Evolutionary conservation across 78 protist species (phyloP), one percentile per base, ranked within the genome.

Genomic region (Tieghemostelium lacteum): DNA sequence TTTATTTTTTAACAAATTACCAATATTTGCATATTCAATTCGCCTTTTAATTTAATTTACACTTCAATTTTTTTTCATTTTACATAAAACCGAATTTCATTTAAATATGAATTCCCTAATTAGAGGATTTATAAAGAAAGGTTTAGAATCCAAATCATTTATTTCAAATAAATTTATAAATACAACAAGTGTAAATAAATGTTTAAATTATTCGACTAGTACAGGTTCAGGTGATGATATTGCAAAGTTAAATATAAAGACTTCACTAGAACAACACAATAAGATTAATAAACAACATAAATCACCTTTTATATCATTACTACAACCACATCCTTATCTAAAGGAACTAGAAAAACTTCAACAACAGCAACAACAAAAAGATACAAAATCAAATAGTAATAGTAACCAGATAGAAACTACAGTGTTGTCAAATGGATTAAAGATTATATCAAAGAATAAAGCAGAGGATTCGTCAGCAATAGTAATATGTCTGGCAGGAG

Each of bases 401-500:
- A 40, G 50, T n/a, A 49, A 54, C 39, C 20, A 64, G 26, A 52
- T 60, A 54, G 61, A 80, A 14, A 80, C 49, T 28, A 31, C 88
- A 29, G 67, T 76, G 14, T 39, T 80, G 55, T 76, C 88, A 49
- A 80, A 80, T 37, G 88, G 88, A 3, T 66, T 80, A 14, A 64
- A 33, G 40, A 67, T 80, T 17, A 40, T 80, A 5, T 55, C 77
- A 66, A 29, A 66, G 55, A 72, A 66, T 37, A 55, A 58, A 3
- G 57, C 45, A 31, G 77, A 80, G 24, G 62, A 60, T 57, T 72
- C 73, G n/a, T 80, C 73, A 55, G 88, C 88, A 31, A 67, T 80
- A 66, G 88, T 75, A 26, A 26, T 80, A 19, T 80, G 54, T 57
- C 5, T 80, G 5, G 24, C 40, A 37, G 66, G 67, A 14, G 88